Conservation (phyloP, 148 eudicot species). For the Euryodendron excelsum region DNA sequence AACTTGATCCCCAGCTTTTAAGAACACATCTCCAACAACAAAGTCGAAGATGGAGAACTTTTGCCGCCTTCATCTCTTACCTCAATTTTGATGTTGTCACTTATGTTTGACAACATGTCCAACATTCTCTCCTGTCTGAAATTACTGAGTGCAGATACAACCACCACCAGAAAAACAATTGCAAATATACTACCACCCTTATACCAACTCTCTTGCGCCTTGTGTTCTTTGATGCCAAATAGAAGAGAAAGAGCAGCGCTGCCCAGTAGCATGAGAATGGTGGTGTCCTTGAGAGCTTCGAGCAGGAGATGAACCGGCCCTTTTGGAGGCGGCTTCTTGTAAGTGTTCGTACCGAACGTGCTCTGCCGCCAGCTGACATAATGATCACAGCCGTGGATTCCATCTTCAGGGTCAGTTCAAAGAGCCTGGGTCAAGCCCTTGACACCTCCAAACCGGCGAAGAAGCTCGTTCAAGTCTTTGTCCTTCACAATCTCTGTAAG, state of each 20-base stretch:
- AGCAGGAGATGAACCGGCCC: slow-evolving; percentile 50
- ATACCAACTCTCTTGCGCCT: slow-evolving; percentile 74
- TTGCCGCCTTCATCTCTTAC: slow-evolving; percentile 62
- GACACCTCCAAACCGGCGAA: too few species aligned
- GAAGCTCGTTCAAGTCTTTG: too few species aligned
- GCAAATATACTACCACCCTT: slow-evolving; percentile 85
- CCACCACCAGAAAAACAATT: slow-evolving; percentile 66
- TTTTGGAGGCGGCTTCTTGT: slow-evolving; percentile 59
- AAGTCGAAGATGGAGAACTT: slow-evolving; percentile 64
- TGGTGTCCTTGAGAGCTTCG: slow-evolving; percentile 63
- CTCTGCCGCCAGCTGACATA: slow-evolving; percentile 36
- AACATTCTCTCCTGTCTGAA: slow-evolving; percentile 76
- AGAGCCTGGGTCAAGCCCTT: too few species aligned
- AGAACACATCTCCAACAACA: slow-evolving; percentile 70
- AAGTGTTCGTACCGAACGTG: slow-evolving; percentile 62
- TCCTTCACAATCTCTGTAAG: too few species aligned
- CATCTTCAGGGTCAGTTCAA: slow-evolving; percentile 39
- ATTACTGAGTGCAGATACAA: slow-evolving; percentile 70
- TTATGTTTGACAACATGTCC: slow-evolving; percentile 68
- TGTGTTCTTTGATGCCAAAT: slow-evolving; percentile 72
- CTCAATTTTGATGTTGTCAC: slow-evolving; percentile 58
- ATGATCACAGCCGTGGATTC: slow-evolving; percentile 37
- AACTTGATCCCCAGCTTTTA: slow-evolving; percentile 71
- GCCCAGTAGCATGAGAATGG: slow-evolving; percentile 61
- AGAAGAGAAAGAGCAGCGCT: slow-evolving; percentile 80